Base-by-base conservation (phyloP, 805 yeast species). In the Lipomyces orientalis region DNA sequence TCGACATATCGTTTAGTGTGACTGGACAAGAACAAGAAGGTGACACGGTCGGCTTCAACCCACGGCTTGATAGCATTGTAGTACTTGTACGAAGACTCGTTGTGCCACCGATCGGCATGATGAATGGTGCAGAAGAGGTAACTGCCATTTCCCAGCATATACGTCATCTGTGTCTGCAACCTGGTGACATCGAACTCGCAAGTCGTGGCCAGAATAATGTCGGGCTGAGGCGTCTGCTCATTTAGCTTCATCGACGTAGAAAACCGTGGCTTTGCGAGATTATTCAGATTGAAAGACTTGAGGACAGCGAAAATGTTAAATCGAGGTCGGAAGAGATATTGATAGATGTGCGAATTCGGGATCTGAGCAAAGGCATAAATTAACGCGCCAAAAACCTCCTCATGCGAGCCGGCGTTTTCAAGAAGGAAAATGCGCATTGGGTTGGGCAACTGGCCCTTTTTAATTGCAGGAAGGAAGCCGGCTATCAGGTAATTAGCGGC, bases 291-390 rank as follows among this genome's bases (percentile, higher is more conserved):
- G 49, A 69, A 69, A 14, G 69, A 59, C 61, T 65, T 60, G 46
- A 68, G 59, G 6, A 69, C 64, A 14, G 68, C 63, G 43, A 62
- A 64, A 52, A 69, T 69, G 56, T 68, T 64, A 49, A 68, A 69
- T 55, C 72, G 61, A 16, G 71, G 68, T 6, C 60, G 52, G 59
- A 61, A 68, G 5, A 69, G 63, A 37, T 69, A 69, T 54, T 64
- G 63, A 22, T 63, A 62, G 46, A 69, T 62, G 55, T 67, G 64
- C 16, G 72, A 61, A 55, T 64, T 64, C 33, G 72, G 72, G 22
- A 69, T 51, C 55, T 66, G 68, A 22, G 71, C 71, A 51, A 69
- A 69, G 4, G 72, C 71, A 55, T 69, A 67, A 33, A 69, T 68
- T 62, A 69, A 39, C 12, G 72, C 66, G 14, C 69, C 72, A n/a